Evolutionary conservation across 2,329 filamentous ascomycete species (phyloP).

Genomic region (Fusarium pilosicola): DNA sequence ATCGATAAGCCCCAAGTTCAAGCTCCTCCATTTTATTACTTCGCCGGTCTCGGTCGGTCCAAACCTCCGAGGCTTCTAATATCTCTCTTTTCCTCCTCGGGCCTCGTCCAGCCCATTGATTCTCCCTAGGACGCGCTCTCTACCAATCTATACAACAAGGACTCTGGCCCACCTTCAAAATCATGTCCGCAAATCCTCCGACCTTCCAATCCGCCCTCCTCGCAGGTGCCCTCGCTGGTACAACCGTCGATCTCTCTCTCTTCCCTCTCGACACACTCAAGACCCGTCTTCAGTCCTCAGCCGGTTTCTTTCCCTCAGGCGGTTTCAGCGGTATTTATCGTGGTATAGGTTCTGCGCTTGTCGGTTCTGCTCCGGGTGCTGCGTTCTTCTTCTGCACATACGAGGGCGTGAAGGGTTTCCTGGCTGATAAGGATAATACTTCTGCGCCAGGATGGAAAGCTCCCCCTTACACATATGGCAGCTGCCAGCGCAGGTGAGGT

Average conservation of each 20-base stretch:
- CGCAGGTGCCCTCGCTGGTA: conserved; percentile 91
- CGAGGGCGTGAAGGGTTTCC: conserved; percentile 74
- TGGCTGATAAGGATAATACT: conserved; percentile 49
- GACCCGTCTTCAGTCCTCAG: conserved; percentile 88
- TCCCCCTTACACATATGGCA: conserved; percentile 75
- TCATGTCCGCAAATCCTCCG: conserved; percentile 41
- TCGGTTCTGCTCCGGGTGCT: conserved; percentile 92
- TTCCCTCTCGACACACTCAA: conserved; percentile 99
- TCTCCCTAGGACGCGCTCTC: neutral
- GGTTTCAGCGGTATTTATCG: conserved; percentile 94
- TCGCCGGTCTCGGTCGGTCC: conserved; percentile 42
- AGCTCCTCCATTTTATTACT: conserved; percentile 28
- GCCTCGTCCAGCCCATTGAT: conserved; percentile 8
- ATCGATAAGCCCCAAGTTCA: conserved; percentile 41
- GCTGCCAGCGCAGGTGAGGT: conserved; percentile 90
- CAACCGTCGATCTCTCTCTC: conserved; percentile 95
- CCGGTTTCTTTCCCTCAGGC: conserved; percentile 82
- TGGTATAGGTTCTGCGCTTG: conserved; percentile 86
- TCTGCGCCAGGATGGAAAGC: conserved; percentile 37
- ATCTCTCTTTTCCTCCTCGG: conserved; percentile 8
- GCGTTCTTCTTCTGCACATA: conserved; percentile 98
- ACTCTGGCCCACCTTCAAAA: neutral
- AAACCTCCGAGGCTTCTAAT: conserved; percentile 27
- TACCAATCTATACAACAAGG: no score
- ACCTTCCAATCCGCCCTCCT: conserved; percentile 70